Percentiles rank a stretch among this genome's conserved stretches.
phyloP scores from a whole-genome alignment of 1,284 basidiomycete genomes.

The Lentinula novae-zelandiae region DNA sequence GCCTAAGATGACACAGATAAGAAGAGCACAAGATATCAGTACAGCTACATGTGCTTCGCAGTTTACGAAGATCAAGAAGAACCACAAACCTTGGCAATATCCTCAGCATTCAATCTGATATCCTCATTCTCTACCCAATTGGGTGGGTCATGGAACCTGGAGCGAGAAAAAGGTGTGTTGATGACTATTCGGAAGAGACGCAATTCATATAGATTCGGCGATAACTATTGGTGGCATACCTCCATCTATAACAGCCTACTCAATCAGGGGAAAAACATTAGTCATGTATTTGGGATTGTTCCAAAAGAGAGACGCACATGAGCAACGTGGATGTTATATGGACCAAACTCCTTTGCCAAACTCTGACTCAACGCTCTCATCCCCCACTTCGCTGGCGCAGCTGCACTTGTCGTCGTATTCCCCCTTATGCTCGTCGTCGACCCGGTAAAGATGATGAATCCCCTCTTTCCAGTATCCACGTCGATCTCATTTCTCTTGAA shows the following conservation, averaged over 20 bases:
- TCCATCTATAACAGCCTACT: conserved; percentile 60
- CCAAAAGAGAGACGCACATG: conserved; percentile 42
- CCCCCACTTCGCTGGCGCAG: conserved; percentile 68
- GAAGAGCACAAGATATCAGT: neutral
- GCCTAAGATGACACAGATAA: conserved; percentile 22
- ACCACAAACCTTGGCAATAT: conserved; percentile 56
- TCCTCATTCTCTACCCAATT: neutral
- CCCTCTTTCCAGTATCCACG: conserved; percentile 40
- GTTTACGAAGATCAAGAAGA: conserved; percentile 10
- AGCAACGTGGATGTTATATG: conserved; percentile 73
- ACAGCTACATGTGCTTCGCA: neutral
- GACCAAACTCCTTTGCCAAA: conserved; percentile 75
- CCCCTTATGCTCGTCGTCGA: conserved; percentile 70
- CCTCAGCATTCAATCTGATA: conserved; percentile 49
- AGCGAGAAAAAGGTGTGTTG: conserved; percentile 37
- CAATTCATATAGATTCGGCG: neutral
- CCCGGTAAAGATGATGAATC: conserved; percentile 27
- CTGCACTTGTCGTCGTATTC: conserved; percentile 59
- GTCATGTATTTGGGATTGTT: too few species aligned
- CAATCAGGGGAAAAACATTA: too few species aligned
- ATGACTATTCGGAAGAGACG: conserved; percentile 27
- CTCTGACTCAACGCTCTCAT: conserved; percentile 69
- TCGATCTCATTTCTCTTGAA: conserved; percentile 54
- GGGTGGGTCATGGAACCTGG: conserved; percentile 31
- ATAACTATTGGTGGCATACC: conserved; percentile 22